These are phyloP conservation scores for Agrostemma githago DNA, from an alignment of 148 eudicot genomes.

Conservation along the genomic window DNA sequence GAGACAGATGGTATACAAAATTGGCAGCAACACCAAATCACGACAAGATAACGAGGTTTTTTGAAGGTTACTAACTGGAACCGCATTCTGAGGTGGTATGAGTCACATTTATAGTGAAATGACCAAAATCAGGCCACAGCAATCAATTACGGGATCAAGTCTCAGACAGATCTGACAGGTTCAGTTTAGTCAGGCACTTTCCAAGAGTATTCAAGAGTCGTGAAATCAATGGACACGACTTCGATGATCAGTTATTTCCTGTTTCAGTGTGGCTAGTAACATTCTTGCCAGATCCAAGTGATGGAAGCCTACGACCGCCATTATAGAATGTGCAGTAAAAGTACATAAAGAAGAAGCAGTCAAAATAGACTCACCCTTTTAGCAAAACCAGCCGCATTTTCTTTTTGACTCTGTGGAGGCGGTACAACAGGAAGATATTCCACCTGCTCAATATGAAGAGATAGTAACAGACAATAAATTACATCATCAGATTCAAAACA, in stretches of 20 bases:
- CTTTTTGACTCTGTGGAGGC: constrained; percentile 59
- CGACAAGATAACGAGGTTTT: too few species aligned
- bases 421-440: constrained; percentile 77
- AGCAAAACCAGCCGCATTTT: constrained; percentile 51
- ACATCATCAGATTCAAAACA: neutral
- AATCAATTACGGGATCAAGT: too few species aligned
- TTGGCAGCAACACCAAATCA: neutral
- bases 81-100: too few species aligned
- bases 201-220: neutral
- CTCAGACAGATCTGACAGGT: too few species aligned
- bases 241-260: neutral
- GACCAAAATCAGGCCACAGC: too few species aligned
- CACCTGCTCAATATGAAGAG: constrained; percentile 40
- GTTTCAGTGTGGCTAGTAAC: neutral
- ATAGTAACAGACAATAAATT: neutral
- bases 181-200: neutral
- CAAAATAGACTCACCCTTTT: constrained; percentile 52
- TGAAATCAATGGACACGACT: neutral
- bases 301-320: neutral
- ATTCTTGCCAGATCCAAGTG: neutral
- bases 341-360: neutral
- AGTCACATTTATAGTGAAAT: neutral
- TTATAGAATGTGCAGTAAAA: neutral
- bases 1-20: neutral
- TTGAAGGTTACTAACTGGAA: too few species aligned